Conservation (phyloP, 2,329 filamentous ascomycete genomes). For the Hymenoscyphus fructigenus region DNA sequence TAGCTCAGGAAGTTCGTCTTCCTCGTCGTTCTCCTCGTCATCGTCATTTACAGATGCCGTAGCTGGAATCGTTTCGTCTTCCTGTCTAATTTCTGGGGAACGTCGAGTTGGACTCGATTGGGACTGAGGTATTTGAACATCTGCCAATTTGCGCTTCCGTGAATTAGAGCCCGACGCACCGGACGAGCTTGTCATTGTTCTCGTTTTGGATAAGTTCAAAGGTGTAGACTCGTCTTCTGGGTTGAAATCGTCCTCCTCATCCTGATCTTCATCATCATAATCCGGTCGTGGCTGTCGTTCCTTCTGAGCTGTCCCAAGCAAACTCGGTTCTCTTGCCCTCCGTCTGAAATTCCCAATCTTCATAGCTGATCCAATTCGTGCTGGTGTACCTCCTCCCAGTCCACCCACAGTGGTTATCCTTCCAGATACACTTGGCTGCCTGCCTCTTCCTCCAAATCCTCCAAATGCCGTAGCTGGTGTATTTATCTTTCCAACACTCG, state of each 20-base stretch:
- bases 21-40: slow-evolving; percentile 20
- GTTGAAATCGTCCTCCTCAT: slow-evolving; percentile 51
- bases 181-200: slow-evolving; percentile 35
- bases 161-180: slow-evolving; percentile 40
- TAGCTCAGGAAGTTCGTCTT: slow-evolving; percentile 17
- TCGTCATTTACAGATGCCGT: slow-evolving; percentile 27
- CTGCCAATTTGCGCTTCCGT: slow-evolving; percentile 53
- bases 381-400: slow-evolving; percentile 30
- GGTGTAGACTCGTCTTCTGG: slow-evolving; percentile 70
- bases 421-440: slow-evolving; percentile 38
- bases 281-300: slow-evolving; percentile 40
- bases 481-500: slow-evolving; percentile 30
- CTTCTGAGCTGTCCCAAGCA: slow-evolving; percentile 46
- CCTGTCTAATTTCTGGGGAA: slow-evolving; percentile 15
- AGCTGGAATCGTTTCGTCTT: slow-evolving; percentile 29
- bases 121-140: slow-evolving; percentile 32
- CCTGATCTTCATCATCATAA: slow-evolving; percentile 43
- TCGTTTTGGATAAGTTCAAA: slow-evolving; percentile 49
- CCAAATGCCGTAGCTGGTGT: slow-evolving; percentile 31
- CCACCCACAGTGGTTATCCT: slow-evolving; percentile 28
- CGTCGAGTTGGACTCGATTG: slow-evolving; percentile 28
- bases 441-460: slow-evolving; percentile 37
- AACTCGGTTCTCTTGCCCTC: slow-evolving; percentile 59
- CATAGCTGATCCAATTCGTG: slow-evolving; percentile 39
- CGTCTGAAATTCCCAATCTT: slow-evolving; percentile 59